phyloP scores from a whole-genome alignment of 805 yeast species.

The Kodamaea fukazawae region DNA sequence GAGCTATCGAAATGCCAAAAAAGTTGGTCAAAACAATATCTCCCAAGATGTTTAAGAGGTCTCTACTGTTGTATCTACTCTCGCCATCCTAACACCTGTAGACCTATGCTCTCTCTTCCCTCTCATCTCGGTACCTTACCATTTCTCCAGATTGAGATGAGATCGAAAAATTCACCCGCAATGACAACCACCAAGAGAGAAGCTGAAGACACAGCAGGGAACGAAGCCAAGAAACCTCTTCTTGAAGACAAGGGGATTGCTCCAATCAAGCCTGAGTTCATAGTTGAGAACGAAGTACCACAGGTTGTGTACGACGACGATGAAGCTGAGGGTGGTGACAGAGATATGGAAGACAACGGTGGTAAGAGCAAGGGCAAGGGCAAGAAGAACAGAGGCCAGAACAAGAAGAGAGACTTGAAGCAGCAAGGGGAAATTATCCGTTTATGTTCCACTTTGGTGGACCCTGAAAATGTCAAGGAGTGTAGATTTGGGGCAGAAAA shows the following conservation, averaged over 20 bases:
- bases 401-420: conserved; percentile 72
- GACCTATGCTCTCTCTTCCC: background rate
- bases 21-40: too few species aligned
- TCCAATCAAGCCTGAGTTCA: conserved; percentile 67
- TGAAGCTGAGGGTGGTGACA: conserved; percentile 45
- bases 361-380: conserved; percentile 35
- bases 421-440: conserved; percentile 64
- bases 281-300: conserved; percentile 40
- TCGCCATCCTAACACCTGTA: too few species aligned
- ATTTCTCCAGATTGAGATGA: background rate
- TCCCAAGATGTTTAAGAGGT: too few species aligned
- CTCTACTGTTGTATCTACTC: too few species aligned
- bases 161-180: too few species aligned
- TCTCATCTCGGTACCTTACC: background rate
- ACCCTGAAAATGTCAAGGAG: conserved; percentile 45
- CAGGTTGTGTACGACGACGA: conserved; percentile 42
- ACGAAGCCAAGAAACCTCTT: background rate
- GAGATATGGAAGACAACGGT: conserved; percentile 22
- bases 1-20: too few species aligned
- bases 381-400: conserved; percentile 71
- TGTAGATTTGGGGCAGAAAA: conserved; percentile 67
- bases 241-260: conserved; percentile 60
- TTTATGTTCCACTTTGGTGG: conserved; percentile 62
- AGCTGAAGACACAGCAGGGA: conserved; percentile 5
- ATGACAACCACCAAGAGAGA: conserved; percentile 14